Evolutionary conservation across 2,329 filamentous ascomycete species (phyloP).

Genomic region (Alternaria arborescens): DNA sequence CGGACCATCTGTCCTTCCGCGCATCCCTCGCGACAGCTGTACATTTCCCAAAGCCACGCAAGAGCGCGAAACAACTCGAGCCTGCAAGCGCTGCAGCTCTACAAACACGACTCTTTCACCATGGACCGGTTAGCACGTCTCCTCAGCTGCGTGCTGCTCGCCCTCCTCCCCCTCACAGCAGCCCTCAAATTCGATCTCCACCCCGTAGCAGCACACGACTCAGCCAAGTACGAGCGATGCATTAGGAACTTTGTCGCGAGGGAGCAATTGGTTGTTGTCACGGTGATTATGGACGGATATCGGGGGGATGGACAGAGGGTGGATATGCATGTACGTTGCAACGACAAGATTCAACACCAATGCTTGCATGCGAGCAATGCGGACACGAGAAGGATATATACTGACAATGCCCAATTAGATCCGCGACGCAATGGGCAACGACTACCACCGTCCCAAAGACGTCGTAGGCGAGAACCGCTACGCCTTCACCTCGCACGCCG

Average conservation of each 20-base stretch:
- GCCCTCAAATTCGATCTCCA: constrained; percentile 94
- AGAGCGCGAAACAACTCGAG: constrained; percentile 22
- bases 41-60: constrained; percentile 32
- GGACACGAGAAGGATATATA: not conserved
- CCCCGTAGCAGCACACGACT: constrained; percentile 71
- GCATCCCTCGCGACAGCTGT: constrained; percentile 30
- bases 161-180: constrained; percentile 56
- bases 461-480: constrained; percentile 90
- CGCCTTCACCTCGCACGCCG: constrained; percentile 90
- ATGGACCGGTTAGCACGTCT: constrained; percentile 50
- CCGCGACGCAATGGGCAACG: constrained; percentile 92
- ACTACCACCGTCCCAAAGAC: constrained; percentile 91
- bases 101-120: constrained; percentile 20
- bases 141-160: constrained; percentile 44
- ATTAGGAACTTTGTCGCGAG: constrained; percentile 94
- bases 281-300: constrained; percentile 82
- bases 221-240: constrained; percentile 78
- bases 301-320: constrained; percentile 92
- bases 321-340: constrained; percentile 85
- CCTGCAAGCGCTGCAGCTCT: constrained; percentile 20
- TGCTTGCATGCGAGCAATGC: not conserved
- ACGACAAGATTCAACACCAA: not conserved
- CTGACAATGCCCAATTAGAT: constrained; percentile 67
- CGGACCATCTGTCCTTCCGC: constrained; percentile 48
- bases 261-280: constrained; percentile 95